Conservation (phyloP, 257 asterid species). For the Eucommia ulmoides region DNA sequence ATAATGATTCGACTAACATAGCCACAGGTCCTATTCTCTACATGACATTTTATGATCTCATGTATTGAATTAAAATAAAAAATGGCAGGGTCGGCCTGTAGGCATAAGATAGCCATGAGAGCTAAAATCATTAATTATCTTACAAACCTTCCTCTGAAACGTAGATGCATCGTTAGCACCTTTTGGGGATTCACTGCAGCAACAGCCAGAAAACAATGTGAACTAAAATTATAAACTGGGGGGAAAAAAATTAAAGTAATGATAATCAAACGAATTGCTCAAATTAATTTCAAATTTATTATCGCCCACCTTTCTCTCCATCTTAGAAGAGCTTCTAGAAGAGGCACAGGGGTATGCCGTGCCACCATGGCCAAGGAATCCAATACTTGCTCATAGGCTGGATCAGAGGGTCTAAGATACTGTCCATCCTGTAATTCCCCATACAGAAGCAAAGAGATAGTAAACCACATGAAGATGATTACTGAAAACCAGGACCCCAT, state of each 20-base stretch:
- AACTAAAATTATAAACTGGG: no score
- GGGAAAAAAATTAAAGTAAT: background rate
- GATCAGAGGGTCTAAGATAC: constrained; percentile 97
- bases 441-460: no score
- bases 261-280: background rate
- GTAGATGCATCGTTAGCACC: constrained; percentile 98
- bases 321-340: constrained; percentile 86
- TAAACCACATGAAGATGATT: background rate
- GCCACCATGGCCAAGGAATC: constrained; percentile 99
- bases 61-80: no score
- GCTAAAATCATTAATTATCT: background rate
- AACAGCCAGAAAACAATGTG: constrained; percentile 10
- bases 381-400: constrained; percentile 96
- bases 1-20: no score
- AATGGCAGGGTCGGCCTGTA: background rate
- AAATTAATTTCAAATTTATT: background rate
- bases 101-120: background rate
- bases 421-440: constrained; percentile 86
- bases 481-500: background rate
- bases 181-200: constrained; percentile 94
- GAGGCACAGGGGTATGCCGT: constrained; percentile 95
- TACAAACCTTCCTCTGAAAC: constrained; percentile 90
- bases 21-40: no score
- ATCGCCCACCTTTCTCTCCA: constrained; percentile 87
- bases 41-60: no score